Evolutionary conservation across 805 yeast species (phyloP).

Genomic region (Monosporozyma servazzii): DNA sequence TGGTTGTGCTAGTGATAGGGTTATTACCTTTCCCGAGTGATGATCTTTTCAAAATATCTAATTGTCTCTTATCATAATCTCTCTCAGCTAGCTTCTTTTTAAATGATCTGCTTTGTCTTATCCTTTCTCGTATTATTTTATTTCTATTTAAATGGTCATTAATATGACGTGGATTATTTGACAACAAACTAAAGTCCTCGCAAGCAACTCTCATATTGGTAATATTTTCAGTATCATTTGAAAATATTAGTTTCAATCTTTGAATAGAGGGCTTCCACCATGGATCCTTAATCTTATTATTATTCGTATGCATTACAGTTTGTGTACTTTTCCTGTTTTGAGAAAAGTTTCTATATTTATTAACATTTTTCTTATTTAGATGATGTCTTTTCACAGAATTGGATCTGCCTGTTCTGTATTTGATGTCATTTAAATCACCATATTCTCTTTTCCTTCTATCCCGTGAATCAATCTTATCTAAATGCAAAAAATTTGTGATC

Average conservation of each 20-base stretch:
- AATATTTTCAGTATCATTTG: slow-evolving; percentile 17
- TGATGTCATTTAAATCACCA: slow-evolving; percentile 3
- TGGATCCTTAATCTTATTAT: neutral
- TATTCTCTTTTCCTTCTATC: slow-evolving; percentile 3
- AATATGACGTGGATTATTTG: neutral
- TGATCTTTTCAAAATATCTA: neutral
- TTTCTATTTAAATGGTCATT: slow-evolving; percentile 1
- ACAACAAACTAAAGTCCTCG: slow-evolving; percentile 9
- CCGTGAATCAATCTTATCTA: neutral
- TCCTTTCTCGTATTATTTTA: slow-evolving; percentile 13
- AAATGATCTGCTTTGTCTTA: slow-evolving; percentile 23
- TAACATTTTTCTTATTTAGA: neutral
- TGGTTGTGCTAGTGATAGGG: too few species aligned
- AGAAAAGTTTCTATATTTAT: neutral
- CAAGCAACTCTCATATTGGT: slow-evolving; percentile 17
- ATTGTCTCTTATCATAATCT: slow-evolving; percentile 20
- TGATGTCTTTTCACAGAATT: neutral
- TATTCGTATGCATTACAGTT: neutral
- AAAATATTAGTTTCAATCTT: slow-evolving; percentile 9
- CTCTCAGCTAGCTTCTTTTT: slow-evolving; percentile 21
- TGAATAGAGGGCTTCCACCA: neutral
- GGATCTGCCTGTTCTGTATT: neutral
- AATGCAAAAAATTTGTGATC: neutral
- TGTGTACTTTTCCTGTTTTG: neutral
- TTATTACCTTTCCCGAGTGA: neutral